Percentiles rank a stretch among this genome's conserved stretches.
Conservation (phyloP, 768 basidiomycete species). For the Lactifluus echinatus region DNA sequence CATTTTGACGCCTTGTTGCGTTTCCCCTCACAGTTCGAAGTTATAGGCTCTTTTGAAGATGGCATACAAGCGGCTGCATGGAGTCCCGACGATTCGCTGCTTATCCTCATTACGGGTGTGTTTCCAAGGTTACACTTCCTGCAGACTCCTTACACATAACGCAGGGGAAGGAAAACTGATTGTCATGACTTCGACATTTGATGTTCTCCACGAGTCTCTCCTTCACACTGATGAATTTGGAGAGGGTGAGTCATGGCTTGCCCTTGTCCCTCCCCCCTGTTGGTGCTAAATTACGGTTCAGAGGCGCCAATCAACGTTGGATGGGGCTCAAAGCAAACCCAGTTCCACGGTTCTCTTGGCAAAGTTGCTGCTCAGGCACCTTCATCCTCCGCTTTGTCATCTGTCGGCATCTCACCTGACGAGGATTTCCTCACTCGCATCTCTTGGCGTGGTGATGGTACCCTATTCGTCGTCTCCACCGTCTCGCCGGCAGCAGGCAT, state of each 20-base stretch:
- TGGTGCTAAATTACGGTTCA: constrained; percentile 25
- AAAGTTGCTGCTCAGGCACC: constrained; percentile 65
- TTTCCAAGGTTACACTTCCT: not conserved
- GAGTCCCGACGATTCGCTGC: constrained; percentile 87
- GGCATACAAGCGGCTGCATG: constrained; percentile 79
- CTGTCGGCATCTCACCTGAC: constrained; percentile 49
- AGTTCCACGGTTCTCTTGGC: constrained; percentile 94
- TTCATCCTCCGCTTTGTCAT: constrained; percentile 26
- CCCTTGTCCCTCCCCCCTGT: not conserved
- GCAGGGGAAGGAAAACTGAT: constrained; percentile 74
- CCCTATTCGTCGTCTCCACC: constrained; percentile 73
- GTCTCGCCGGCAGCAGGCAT: constrained; percentile 21
- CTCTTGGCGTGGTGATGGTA: constrained; percentile 91
- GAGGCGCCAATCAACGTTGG: constrained; percentile 92
- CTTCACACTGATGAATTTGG: constrained; percentile 75
- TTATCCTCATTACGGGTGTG: constrained; percentile 73
- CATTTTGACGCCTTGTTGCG: not conserved
- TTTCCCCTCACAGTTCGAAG: constrained; percentile 44
- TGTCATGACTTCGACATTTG: constrained; percentile 83
- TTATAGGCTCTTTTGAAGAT: constrained; percentile 80
- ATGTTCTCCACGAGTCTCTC: constrained; percentile 72
- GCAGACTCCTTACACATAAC: not conserved
- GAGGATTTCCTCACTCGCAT: constrained; percentile 69
- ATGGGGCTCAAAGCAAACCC: constrained; percentile 95
- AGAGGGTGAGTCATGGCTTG: constrained; percentile 45